Percentiles rank a stretch among this genome's conserved stretches.
phyloP scores from a whole-genome alignment of 2,329 filamentous ascomycete genomes.

The Botryosphaeria agaves region DNA sequence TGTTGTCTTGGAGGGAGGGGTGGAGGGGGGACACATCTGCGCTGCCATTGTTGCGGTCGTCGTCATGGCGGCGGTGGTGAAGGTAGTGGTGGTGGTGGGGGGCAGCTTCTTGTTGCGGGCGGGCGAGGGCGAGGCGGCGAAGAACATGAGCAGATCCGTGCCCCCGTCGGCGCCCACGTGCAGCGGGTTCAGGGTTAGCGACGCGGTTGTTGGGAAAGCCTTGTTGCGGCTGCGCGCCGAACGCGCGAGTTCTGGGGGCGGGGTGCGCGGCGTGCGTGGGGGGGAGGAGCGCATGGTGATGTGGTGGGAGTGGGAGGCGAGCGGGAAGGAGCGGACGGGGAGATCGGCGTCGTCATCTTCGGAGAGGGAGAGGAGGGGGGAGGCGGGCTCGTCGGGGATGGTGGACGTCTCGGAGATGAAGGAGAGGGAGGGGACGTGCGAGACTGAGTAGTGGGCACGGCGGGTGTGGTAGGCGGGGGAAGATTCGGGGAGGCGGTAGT shows the following conservation, averaged over 20 bases:
- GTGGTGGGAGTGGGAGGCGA: conserved; percentile 53
- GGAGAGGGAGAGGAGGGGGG: conserved; percentile 39
- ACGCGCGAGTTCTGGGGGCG: conserved; percentile 19
- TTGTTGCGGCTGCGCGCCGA: conserved; percentile 21
- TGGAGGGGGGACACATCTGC: conserved; percentile 33
- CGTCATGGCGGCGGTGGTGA: conserved; percentile 78
- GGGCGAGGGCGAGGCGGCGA: conserved; percentile 82
- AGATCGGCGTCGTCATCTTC: conserved; percentile 67
- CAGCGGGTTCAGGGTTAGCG: conserved; percentile 37
- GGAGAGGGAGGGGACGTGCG: conserved; percentile 54
- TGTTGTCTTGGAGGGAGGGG: conserved; percentile 33
- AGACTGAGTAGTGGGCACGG: conserved; percentile 57
- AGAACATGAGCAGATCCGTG: conserved; percentile 69
- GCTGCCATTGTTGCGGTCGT: conserved; percentile 44
- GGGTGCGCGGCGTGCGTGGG: conserved; percentile 25
- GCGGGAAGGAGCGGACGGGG: conserved; percentile 56
- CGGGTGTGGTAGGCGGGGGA: conserved; percentile 69
- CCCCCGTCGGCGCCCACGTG: conserved; percentile 64
- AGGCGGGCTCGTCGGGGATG: conserved; percentile 44
- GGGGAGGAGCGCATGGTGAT: conserved; percentile 52
- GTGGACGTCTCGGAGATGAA: conserved; percentile 60
- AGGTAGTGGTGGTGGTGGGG: conserved; percentile 35
- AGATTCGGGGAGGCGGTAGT: conserved; percentile 62
- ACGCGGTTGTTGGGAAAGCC: conserved; percentile 19
- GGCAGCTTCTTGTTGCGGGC: conserved; percentile 45